These are phyloP conservation scores for Dioscorea zingiberensis DNA, from an alignment of 106 monocot species.

Conservation along the genomic window DNA sequence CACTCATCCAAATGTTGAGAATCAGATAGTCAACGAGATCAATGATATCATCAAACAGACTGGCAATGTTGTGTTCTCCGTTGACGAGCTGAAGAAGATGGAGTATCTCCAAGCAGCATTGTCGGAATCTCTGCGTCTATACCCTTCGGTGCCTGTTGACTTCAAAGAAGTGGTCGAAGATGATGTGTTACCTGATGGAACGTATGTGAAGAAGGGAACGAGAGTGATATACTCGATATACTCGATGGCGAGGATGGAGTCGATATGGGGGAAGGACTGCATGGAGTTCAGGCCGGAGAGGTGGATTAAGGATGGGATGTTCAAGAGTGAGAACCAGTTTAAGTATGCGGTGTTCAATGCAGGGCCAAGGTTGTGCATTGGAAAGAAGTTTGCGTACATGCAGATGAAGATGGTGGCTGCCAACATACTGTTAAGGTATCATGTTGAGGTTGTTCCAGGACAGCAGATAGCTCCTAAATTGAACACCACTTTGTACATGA, in stretches of 20 bases:
- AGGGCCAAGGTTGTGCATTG: conserved; percentile 85
- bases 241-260: conserved; percentile 65
- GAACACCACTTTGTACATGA: conserved; percentile 83
- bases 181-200: conserved; percentile 75
- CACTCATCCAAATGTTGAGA: conserved; percentile 43
- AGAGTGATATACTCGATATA: conserved; percentile 80
- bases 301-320: conserved; percentile 51
- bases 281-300: conserved; percentile 75
- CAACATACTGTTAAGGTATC: conserved; percentile 49
- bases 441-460: conserved; percentile 42
- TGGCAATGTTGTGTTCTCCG: conserved; percentile 21
- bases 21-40: conserved; percentile 50
- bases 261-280: conserved; percentile 91
- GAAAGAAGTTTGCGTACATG: conserved; percentile 94
- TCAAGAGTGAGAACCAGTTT: conserved; percentile 59
- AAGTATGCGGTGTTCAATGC: conserved; percentile 90
- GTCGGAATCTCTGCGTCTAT: conserved; percentile 76
- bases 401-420: conserved; percentile 98
- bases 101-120: conserved; percentile 79
- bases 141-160: conserved; percentile 88
- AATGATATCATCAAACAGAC: conserved; percentile 3
- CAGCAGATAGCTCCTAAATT: conserved; percentile 67
- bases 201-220: conserved; percentile 36
- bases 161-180: conserved; percentile 73
- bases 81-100: conserved; percentile 62